phyloP scores from a whole-genome alignment of 495 filamentous ascomycete genomes.

The Cetradonia linearis region DNA sequence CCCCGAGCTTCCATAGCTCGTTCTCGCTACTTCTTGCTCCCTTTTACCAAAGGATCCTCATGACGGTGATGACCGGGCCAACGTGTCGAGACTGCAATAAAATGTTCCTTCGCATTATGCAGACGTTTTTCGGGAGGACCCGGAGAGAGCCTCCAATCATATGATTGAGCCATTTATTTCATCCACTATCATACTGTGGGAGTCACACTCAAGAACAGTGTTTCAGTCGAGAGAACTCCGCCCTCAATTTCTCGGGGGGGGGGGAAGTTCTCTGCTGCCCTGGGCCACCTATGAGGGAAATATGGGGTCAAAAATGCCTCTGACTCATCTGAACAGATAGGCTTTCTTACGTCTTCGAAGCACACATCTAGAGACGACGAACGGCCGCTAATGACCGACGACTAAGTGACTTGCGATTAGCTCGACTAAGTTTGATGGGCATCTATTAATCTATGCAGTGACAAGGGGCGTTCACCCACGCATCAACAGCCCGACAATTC shows the following conservation, averaged over 20 bases:
- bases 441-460: not conserved
- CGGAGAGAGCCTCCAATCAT: not conserved
- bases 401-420: not conserved
- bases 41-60: not conserved
- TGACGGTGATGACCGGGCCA: not conserved
- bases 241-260: too few relatives aligned
- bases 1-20: not conserved
- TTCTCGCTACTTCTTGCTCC: not conserved
- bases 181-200: not conserved
- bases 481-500: not conserved
- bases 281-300: not conserved
- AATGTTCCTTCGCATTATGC: not conserved
- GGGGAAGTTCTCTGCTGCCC: too few relatives aligned
- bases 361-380: not conserved
- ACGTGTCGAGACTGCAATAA: not conserved
- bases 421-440: not conserved
- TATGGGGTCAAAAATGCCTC: not conserved
- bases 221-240: too few relatives aligned
- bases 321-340: not conserved
- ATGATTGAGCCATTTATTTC: not conserved
- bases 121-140: not conserved
- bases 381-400: not conserved
- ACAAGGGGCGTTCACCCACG: not conserved
- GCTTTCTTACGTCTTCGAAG: not conserved
- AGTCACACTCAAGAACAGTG: not conserved